Base-by-base conservation (phyloP, 768 basidiomycete species). In the Rhodocollybia butyracea region DNA sequence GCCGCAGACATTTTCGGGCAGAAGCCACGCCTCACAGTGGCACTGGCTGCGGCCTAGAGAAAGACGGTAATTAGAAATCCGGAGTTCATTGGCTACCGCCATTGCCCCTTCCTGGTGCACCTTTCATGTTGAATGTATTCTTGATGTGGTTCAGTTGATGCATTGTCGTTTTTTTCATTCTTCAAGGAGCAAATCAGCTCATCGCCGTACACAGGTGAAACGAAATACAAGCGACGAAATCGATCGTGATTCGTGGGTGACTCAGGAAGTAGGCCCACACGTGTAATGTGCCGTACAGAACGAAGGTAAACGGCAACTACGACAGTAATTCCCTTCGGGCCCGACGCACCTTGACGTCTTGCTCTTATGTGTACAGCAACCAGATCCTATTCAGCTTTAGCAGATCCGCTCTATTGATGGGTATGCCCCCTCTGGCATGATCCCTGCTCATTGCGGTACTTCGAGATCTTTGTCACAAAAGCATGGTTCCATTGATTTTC, bases 341-440 rank as follows among this genome's bases (percentile, higher is more conserved):
- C 51, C 51, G 51, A 29, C 40, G 26, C 17, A 13, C 17, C 19
- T 53, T 53, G 51, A 53, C 51, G 51, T 53, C 51, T 53, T 41
- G 34, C 48, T 34, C 30, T 8, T 48, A 10, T 31, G 29, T 29
- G 19, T 31, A 31, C 27, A 31, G 46, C 46, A 48, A 17, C 34
- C 46, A 47, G 34, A 50, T 50, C 38, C 22, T 38, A 24, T 38
- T 19, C 11, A 46, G 45, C 10, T 34, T 47, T 47, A 29, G 29
- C 22, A 50, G 48, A 50, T 50, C 48, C 34, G 34, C 21, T 50
- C 11, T 50, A 17, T 17, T 47, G 46, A 48, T 34, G 46, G 24
- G 17, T 7, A 11, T 34, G 31, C 48, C 38, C 32, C 48, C 13
- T 36, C 26, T 34, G 32, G 5, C 24, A 8, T 50, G 22, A 34